Evolutionary conservation across 2,329 filamentous ascomycete genomes (phyloP).

Genomic region (Erysiphe neolycopersici): DNA sequence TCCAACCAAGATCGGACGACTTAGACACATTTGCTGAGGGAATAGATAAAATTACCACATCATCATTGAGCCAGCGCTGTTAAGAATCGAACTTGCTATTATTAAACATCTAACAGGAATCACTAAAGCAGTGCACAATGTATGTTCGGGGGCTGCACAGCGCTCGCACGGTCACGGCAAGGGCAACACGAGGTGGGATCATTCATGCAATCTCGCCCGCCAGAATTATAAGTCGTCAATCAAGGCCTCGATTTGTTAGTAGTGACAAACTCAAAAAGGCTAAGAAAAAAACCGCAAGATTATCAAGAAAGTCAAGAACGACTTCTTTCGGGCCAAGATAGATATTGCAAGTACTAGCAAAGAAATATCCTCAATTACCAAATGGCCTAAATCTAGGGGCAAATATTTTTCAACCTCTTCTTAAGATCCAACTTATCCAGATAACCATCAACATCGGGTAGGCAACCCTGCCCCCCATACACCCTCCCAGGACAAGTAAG

Average conservation of each 20-base stretch:
- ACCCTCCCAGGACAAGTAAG: background rate
- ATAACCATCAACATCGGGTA: background rate
- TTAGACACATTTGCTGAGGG: too few species aligned
- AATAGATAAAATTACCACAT: too few species aligned
- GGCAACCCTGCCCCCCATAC: background rate
- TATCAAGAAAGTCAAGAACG: background rate
- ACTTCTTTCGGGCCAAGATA: background rate
- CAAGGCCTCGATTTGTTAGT: background rate
- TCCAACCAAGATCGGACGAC: too few species aligned
- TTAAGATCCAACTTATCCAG: background rate
- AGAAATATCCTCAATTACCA: background rate
- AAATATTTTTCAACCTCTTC: background rate
- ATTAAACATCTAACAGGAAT: too few species aligned
- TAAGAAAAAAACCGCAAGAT: background rate
- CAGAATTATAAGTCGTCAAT: background rate
- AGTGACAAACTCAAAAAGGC: background rate
- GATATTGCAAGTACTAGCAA: background rate
- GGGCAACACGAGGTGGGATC: background rate
- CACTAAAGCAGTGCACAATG: too few species aligned
- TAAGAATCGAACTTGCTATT: too few species aligned
- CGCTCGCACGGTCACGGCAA: too few species aligned
- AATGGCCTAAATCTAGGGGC: background rate
- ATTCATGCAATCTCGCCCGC: background rate
- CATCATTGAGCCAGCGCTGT: too few species aligned
- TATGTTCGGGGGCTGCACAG: too few species aligned